These are phyloP conservation scores for Phlebopus sp. DNA, from an alignment of 1,284 basidiomycete species.

Conservation along the genomic window DNA sequence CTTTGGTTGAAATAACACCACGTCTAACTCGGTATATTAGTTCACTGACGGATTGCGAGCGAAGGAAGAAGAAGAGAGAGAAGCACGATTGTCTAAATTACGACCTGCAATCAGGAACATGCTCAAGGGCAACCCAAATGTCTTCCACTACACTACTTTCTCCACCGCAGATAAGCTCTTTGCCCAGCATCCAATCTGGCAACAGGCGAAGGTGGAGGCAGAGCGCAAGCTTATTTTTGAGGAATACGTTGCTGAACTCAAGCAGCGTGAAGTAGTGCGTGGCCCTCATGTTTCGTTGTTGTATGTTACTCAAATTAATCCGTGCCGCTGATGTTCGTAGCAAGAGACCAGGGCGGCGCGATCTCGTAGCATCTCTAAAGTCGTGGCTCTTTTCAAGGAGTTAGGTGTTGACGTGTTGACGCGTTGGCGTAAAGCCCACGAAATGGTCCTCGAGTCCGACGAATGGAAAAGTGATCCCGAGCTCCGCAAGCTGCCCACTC, in stretches of 20 bases:
- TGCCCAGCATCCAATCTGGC: conserved; percentile 83
- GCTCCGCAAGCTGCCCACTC: conserved; percentile 76
- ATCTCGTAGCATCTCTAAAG: conserved; percentile 71
- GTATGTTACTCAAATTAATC: conserved; percentile 6
- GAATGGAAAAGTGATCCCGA: conserved; percentile 76
- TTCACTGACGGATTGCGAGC: conserved; percentile 64
- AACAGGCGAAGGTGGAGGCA: conserved; percentile 76
- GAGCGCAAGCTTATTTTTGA: conserved; percentile 86
- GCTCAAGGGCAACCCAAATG: conserved; percentile 79
- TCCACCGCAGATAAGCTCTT: conserved; percentile 82
- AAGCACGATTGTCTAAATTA: conserved; percentile 75
- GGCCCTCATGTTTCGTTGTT: conserved; percentile 1
- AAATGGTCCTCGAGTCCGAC: conserved; percentile 70
- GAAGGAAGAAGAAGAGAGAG: conserved; percentile 77
- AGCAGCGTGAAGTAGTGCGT: conserved; percentile 80
- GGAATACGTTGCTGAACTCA: conserved; percentile 83
- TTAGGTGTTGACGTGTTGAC: conserved; percentile 87
- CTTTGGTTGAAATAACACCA: conserved; percentile 1
- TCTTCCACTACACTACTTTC: conserved; percentile 88
- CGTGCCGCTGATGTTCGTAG: conserved; percentile 35
- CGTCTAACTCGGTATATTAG: conserved; percentile 38
- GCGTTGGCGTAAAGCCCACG: conserved; percentile 82
- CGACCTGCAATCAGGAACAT: conserved; percentile 82
- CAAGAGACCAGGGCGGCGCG: conserved; percentile 75
- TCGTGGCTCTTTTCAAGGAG: conserved; percentile 76